Conservation (phyloP, 2,329 filamentous ascomycete genomes). For the Grosmannia huntii region DNA sequence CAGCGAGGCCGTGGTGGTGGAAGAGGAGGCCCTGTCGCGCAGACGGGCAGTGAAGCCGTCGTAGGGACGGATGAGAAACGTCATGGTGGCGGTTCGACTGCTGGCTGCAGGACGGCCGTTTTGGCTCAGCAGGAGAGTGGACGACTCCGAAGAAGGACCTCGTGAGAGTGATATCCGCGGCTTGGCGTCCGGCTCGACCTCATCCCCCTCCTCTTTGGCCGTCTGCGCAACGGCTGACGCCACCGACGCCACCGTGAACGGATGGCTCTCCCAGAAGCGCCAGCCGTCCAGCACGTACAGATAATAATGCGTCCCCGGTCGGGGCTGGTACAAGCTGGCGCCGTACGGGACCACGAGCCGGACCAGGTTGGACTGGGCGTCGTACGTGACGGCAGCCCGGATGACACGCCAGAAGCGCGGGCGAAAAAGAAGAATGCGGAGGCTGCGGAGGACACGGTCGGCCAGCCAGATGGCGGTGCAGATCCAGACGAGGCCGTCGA, state of each 20-base stretch:
- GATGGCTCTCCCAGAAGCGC: slow-evolving; percentile 35
- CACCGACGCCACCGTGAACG: slow-evolving; percentile 30
- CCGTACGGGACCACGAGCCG: slow-evolving; percentile 25
- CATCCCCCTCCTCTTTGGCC: too few species aligned
- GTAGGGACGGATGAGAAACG: slow-evolving; percentile 12
- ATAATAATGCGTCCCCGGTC: slow-evolving; percentile 32
- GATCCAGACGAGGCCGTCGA: slow-evolving; percentile 17
- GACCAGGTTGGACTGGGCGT: slow-evolving; percentile 26
- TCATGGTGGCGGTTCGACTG: neutral
- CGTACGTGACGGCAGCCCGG: slow-evolving; percentile 22
- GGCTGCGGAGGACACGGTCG: slow-evolving; percentile 19
- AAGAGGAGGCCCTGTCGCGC: slow-evolving; percentile 8
- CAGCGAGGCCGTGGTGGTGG: neutral
- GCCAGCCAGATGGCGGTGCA: slow-evolving; percentile 7
- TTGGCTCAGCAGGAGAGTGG: neutral
- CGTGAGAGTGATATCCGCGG: too few species aligned
- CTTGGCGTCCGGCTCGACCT: neutral
- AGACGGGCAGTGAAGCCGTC: slow-evolving; percentile 11
- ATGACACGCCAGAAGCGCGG: slow-evolving; percentile 4
- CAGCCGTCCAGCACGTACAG: slow-evolving; percentile 26
- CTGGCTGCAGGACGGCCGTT: neutral
- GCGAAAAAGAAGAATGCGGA: slow-evolving; percentile 30
- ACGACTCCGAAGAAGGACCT: too few species aligned
- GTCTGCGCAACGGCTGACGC: too few species aligned
- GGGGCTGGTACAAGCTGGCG: slow-evolving; percentile 15